Conservation (phyloP, 2,329 filamentous ascomycete species). For the Gremmenia infestans region DNA sequence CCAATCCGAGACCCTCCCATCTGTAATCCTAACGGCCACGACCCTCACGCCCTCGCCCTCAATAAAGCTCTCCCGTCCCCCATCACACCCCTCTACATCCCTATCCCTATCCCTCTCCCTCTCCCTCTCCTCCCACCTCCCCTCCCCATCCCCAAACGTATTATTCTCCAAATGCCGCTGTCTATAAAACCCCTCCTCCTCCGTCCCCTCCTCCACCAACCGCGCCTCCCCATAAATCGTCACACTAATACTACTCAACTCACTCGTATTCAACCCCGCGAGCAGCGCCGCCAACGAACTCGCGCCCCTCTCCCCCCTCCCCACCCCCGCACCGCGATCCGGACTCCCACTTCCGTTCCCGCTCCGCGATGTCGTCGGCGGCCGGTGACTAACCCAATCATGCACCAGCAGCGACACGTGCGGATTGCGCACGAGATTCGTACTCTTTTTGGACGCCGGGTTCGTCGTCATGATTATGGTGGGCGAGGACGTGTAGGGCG, state of each 20-base stretch:
- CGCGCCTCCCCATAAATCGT: constrained; percentile 88
- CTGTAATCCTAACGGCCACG: constrained; percentile 77
- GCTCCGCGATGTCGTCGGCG: constrained; percentile 58
- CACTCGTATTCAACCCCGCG: constrained; percentile 85
- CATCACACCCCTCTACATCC: constrained; percentile 37
- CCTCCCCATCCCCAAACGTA: constrained; percentile 65
- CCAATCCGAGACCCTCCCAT: constrained; percentile 88
- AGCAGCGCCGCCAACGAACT: constrained; percentile 72
- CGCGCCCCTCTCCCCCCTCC: too few species aligned
- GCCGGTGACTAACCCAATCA: constrained; percentile 94
- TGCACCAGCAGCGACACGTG: constrained; percentile 93
- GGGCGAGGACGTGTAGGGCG: constrained; percentile 63
- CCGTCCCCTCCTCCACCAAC: constrained; percentile 66
- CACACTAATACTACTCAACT: constrained; percentile 81
- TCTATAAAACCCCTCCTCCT: constrained; percentile 81
- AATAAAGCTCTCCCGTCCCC: constrained; percentile 62
- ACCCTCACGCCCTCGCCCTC: constrained; percentile 81
- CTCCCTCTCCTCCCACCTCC: constrained; percentile 29
- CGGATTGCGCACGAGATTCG: constrained; percentile 78
- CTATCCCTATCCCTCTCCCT: constrained; percentile 25
- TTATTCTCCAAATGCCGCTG: constrained; percentile 86
- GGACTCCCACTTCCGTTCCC: too few species aligned
- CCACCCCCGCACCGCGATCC: too few species aligned
- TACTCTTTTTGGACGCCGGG: constrained; percentile 70
- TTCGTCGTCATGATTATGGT: constrained; percentile 94